phyloP scores from a whole-genome alignment of 1,139 yeast genomes.

The Suhomyces bokatorum region DNA sequence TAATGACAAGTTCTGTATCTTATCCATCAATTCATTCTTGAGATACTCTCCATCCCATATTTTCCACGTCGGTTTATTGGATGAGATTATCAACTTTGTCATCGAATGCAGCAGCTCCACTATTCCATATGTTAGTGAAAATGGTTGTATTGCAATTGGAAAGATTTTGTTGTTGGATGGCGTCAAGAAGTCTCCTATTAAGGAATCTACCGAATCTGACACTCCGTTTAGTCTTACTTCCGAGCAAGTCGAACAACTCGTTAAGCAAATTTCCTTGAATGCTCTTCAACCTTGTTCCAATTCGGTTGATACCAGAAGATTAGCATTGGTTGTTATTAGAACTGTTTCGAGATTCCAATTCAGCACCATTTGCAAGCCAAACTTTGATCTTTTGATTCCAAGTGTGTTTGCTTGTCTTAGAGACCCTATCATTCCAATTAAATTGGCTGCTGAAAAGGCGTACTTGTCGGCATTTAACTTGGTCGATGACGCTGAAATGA shows the following conservation, averaged over 20 bases:
- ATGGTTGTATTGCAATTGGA: conserved; percentile 81
- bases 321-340: conserved; percentile 73
- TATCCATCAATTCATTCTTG: conserved; percentile 78
- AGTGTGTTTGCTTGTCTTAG: conserved; percentile 81
- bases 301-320: conserved; percentile 79
- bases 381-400: conserved; percentile 62
- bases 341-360: conserved; percentile 69
- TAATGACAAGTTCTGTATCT: conserved; percentile 56
- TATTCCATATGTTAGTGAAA: conserved; percentile 66
- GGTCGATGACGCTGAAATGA: conserved; percentile 67
- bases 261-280: conserved; percentile 50
- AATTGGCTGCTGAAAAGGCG: conserved; percentile 93
- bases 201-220: conserved; percentile 12
- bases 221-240: conserved; percentile 39
- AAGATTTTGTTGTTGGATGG: conserved; percentile 62
- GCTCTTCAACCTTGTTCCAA: conserved; percentile 56
- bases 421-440: conserved; percentile 84
- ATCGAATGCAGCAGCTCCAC: conserved; percentile 46
- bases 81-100: conserved; percentile 50
- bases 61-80: conserved; percentile 49
- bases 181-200: conserved; percentile 42
- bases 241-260: conserved; percentile 35
- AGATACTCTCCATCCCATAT: conserved; percentile 71
- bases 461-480: conserved; percentile 70
- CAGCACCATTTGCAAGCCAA: conserved; percentile 48